A percentile compares a stretch with the other conserved stretches of the same genome.
Evolutionary conservation across 139 green algal genomes (phyloP).

Genomic region (Axilococcus clingmanii): DNA sequence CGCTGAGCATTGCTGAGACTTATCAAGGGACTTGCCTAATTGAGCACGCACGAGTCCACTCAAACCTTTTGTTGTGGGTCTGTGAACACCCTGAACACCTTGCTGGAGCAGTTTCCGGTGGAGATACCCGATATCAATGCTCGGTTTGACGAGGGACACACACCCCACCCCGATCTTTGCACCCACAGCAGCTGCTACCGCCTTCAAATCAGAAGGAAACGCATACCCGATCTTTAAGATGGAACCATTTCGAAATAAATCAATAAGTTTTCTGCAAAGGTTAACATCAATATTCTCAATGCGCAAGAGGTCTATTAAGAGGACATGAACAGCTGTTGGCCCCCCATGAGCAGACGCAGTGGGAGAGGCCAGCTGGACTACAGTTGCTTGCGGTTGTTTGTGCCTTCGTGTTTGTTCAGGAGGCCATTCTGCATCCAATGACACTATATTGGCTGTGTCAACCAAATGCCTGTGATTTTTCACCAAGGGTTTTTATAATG

Average conservation of each 20-base stretch:
- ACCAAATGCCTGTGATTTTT: too few relatives aligned
- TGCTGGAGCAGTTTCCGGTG: constrained; percentile 20
- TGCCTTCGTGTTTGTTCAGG: constrained; percentile 1
- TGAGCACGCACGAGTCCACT: constrained; percentile 21
- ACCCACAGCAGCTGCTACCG: constrained; percentile 20
- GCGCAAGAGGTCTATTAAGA: too few relatives aligned
- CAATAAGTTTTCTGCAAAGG: constrained; percentile 6
- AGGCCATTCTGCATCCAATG: constrained; percentile 31
- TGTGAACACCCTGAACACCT: constrained; percentile 4
- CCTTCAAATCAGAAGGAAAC: constrained; percentile 22
- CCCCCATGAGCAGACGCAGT: too few relatives aligned
- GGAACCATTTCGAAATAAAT: constrained; percentile 6
- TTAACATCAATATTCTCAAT: too few relatives aligned
- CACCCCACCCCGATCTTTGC: constrained; percentile 16
- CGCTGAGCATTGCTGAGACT: constrained; percentile 34
- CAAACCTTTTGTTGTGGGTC: constrained; percentile 19
- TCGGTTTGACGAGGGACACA: constrained; percentile 22
- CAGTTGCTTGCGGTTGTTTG: constrained; percentile 9
- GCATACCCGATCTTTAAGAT: constrained; percentile 23
- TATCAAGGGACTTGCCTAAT: constrained; percentile 36
- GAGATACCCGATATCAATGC: constrained; percentile 21
- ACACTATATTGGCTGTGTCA: too few relatives aligned
- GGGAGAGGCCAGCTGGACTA: constrained; percentile 29
- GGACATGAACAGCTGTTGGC: too few relatives aligned
- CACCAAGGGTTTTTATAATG: too few relatives aligned